Conservation (phyloP, 257 asterid species). For the Primulina eburnea region DNA sequence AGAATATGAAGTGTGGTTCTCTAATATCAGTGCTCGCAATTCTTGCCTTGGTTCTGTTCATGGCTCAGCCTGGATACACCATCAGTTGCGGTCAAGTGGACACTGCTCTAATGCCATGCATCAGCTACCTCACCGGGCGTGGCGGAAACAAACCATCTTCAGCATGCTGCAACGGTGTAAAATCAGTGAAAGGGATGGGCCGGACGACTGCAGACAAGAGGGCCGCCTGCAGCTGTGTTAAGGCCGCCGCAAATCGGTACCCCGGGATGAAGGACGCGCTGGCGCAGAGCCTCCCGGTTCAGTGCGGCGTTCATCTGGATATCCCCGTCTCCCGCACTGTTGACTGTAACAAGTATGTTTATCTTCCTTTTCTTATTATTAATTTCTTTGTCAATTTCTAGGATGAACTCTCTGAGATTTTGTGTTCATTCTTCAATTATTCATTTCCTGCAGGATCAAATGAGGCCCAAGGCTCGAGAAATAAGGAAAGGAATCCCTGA, state of each 20-base stretch:
- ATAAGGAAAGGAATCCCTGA: background rate
- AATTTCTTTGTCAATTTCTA: no score
- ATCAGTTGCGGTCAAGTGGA: slow-evolving; percentile 40
- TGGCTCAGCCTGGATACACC: slow-evolving; percentile 27
- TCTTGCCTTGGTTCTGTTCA: slow-evolving; percentile 20
- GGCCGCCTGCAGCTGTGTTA: slow-evolving; percentile 36
- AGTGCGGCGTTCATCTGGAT: slow-evolving; percentile 37
- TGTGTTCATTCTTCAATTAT: background rate
- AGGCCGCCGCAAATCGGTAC: slow-evolving; percentile 33
- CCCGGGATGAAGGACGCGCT: slow-evolving; percentile 36
- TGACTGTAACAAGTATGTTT: slow-evolving; percentile 33
- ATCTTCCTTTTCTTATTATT: background rate
- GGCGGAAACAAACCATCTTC: slow-evolving; percentile 27
- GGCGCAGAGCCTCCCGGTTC: slow-evolving; percentile 34
- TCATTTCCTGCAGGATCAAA: background rate
- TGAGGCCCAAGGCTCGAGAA: background rate
- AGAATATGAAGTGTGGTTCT: slow-evolving; percentile 28
- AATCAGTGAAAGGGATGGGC: slow-evolving; percentile 22
- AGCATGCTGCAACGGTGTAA: slow-evolving; percentile 36
- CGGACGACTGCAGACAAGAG: slow-evolving; percentile 28
- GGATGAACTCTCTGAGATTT: no score
- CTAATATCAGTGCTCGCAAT: slow-evolving; percentile 21
- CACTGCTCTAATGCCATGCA: slow-evolving; percentile 31
- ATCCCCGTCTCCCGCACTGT: slow-evolving; percentile 38
- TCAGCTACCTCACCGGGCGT: slow-evolving; percentile 31